A percentile compares a stretch with the other conserved stretches of the same genome.
Conservation (phyloP, 2,329 filamentous ascomycete species). For the Gaeumannomyces tritici region DNA sequence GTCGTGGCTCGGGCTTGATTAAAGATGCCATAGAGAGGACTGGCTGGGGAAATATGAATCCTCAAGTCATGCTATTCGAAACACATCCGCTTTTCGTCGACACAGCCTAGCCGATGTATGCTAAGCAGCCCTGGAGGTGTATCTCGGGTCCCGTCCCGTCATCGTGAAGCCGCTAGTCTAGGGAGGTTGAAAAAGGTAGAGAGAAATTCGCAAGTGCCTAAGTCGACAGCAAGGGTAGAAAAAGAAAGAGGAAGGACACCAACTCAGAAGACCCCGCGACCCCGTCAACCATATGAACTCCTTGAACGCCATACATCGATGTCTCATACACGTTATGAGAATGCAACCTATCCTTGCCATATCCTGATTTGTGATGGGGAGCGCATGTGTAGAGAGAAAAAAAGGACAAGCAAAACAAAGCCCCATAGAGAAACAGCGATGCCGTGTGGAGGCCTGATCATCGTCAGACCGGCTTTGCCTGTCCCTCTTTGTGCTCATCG, state of each 20-base stretch:
- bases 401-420: not conserved
- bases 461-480: too few relatives aligned
- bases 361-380: not conserved
- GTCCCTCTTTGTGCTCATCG: not conserved
- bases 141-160: not conserved
- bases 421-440: not conserved
- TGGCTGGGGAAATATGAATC: not conserved
- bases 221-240: not conserved
- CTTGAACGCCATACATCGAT: not conserved
- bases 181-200: too few relatives aligned
- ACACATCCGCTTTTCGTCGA: not conserved
- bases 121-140: not conserved
- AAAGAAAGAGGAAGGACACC: not conserved
- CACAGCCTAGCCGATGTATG: not conserved
- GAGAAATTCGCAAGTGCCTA: not conserved
- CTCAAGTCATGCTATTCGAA: not conserved
- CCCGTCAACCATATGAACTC: not conserved
- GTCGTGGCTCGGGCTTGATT: not conserved
- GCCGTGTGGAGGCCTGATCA: not conserved
- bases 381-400: not conserved
- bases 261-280: not conserved
- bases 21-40: not conserved
- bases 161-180: not conserved
- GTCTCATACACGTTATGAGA: not conserved
- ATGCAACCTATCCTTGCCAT: not conserved